phyloP scores from a whole-genome alignment of 306 rosid species.

The Fragaria ananassa region DNA sequence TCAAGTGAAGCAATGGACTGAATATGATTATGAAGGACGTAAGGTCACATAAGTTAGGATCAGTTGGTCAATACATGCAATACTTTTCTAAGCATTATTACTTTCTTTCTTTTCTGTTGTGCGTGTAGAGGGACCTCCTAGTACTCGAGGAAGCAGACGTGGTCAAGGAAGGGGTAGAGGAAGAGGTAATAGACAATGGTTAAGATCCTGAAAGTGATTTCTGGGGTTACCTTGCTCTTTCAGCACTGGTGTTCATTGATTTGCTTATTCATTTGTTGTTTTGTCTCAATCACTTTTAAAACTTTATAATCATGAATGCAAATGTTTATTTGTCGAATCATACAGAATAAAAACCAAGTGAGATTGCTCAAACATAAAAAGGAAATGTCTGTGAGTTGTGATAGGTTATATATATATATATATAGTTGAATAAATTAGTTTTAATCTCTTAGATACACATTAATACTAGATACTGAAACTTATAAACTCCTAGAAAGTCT shows the following conservation, averaged over 20 bases:
- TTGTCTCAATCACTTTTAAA: not conserved
- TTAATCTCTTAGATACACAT: not conserved
- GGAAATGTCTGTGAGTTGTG: not conserved
- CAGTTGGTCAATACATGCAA: not conserved
- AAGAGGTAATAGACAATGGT: slow-evolving; percentile 10
- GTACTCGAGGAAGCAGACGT: slow-evolving; percentile 25
- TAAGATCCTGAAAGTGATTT: not conserved
- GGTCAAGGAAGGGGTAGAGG: slow-evolving; percentile 31
- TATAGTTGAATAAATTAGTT: not conserved
- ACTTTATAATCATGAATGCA: not conserved
- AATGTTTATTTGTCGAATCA: not conserved
- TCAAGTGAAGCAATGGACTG: slow-evolving; percentile 27
- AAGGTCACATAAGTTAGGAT: not conserved
- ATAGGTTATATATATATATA: too few species aligned
- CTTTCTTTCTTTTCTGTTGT: not conserved
- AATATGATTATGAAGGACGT: slow-evolving; percentile 29
- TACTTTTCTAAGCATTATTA: not conserved
- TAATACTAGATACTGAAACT: not conserved
- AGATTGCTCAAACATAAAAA: not conserved
- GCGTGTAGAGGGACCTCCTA: slow-evolving; percentile 17
- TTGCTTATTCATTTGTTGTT: too few species aligned
- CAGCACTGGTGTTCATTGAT: not conserved
- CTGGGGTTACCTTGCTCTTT: not conserved
- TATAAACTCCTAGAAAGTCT: not conserved
- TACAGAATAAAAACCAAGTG: not conserved